phyloP scores from a whole-genome alignment of 495 filamentous ascomycete species.

The Aspergillus carlsbadensis region DNA sequence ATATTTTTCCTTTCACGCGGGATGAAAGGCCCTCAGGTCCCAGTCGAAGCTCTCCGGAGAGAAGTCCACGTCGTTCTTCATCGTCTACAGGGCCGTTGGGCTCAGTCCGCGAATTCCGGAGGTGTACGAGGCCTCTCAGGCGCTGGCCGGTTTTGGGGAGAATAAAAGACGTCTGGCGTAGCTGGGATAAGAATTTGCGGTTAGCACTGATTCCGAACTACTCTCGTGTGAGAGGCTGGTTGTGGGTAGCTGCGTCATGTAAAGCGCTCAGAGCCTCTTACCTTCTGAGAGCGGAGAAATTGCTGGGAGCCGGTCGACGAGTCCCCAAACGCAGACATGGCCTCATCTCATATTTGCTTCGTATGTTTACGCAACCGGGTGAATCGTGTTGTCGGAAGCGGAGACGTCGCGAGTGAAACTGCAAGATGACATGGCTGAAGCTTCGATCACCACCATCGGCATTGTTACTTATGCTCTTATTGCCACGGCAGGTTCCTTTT shows the following conservation, averaged over 20 bases:
- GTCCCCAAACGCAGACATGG: conserved; percentile 31
- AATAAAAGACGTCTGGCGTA: conserved; percentile 55
- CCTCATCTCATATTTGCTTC: conserved; percentile 21
- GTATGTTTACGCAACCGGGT: background rate
- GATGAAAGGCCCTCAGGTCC: conserved; percentile 18
- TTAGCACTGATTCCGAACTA: background rate
- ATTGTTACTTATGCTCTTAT: background rate
- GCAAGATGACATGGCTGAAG: conserved; percentile 6
- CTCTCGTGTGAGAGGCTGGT: conserved; percentile 6
- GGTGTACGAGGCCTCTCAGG: conserved; percentile 48
- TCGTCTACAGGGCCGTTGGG: conserved; percentile 18
- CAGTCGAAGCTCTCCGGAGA: conserved; percentile 30
- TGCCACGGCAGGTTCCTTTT: background rate
- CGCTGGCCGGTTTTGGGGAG: conserved; percentile 53
- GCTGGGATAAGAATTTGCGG: conserved; percentile 24
- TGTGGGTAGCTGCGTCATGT: background rate
- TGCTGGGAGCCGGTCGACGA: conserved; percentile 40
- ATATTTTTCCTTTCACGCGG: conserved; percentile 10
- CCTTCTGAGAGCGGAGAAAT: conserved; percentile 39
- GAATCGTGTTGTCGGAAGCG: background rate
- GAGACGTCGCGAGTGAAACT: background rate
- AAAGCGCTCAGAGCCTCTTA: background rate
- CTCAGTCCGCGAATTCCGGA: conserved; percentile 32
- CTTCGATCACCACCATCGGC: background rate
- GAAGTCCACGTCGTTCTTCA: conserved; percentile 41